These are phyloP conservation scores for Stagonosporopsis vannaccii DNA, from an alignment of 2,329 filamentous ascomycete genomes.

Conservation along the genomic window DNA sequence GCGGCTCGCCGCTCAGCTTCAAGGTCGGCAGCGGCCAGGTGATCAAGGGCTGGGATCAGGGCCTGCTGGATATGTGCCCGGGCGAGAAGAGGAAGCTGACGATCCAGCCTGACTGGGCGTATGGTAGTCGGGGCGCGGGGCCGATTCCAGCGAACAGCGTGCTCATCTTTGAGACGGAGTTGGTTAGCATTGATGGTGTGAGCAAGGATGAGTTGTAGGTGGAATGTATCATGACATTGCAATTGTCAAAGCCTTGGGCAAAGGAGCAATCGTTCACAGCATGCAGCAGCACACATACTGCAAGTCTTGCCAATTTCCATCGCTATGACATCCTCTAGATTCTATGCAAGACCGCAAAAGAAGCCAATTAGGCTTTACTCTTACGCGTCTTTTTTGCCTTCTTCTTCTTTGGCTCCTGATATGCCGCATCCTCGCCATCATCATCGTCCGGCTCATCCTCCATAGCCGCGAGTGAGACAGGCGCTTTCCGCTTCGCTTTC, in stretches of 20 bases:
- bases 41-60: slow-evolving; percentile 96
- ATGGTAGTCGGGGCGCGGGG: slow-evolving; percentile 78
- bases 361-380: slow-evolving; percentile 6
- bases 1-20: slow-evolving; percentile 79
- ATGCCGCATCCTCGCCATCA: slow-evolving; percentile 32
- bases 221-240: neutral
- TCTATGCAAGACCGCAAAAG: too few relatives aligned
- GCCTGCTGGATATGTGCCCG: slow-evolving; percentile 92
- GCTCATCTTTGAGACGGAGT: slow-evolving; percentile 89
- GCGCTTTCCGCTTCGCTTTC: slow-evolving; percentile 24
- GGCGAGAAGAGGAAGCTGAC: slow-evolving; percentile 93
- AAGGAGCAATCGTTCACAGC: neutral
- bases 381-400: slow-evolving; percentile 23
- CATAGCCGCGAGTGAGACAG: slow-evolving; percentile 8
- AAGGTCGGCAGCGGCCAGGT: slow-evolving; percentile 83
- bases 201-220: slow-evolving; percentile 51
- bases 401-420: slow-evolving; percentile 42
- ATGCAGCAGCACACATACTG: neutral
- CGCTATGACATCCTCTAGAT: too few relatives aligned
- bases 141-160: slow-evolving; percentile 87
- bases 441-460: slow-evolving; percentile 23
- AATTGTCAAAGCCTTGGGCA: neutral
- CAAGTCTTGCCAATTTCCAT: neutral
- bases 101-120: slow-evolving; percentile 86
- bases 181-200: slow-evolving; percentile 83